Evolutionary conservation across 495 filamentous ascomycete genomes (phyloP), one percentile per base, ranked within the genome.

Genomic region (Penicillium macrosclerotiorum): DNA sequence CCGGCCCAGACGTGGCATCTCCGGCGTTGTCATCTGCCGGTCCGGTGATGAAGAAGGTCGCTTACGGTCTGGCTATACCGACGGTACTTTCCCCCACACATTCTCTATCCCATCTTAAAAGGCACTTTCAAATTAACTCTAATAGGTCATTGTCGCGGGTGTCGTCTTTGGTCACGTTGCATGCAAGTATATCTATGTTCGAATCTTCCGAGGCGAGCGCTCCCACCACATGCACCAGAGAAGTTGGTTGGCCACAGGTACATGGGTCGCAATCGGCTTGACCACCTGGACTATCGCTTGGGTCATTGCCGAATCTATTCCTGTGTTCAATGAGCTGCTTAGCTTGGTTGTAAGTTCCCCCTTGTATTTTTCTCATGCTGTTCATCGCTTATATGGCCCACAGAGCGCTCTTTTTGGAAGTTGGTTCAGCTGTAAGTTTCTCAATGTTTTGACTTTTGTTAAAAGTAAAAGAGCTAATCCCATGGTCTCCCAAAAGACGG

Each of bases 11-110:
- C n/a, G 88, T 92, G 30, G 51, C 67, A 5, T 82, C 81, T 1
- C 88, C 88, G 0, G 86, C 87, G 3, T 74, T 92, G 0, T 75
- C 81, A 12, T 83, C 83, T 0, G 81, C 85, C 7, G 74, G 79
- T 8, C 66, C 69, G 1, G 20, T 79, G 0, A 60, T 91, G 12
- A 76, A 79, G 45, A 89, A 88, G 63, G 63, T 90, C 9, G 83
- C 85, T 1, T 93, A 84, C 51, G 88, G 87, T 4, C 67, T 92
- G 34, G 87, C 86, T 3, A 67, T 88, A 8, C 88, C 88, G 0
- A 88, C 84, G 23, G 25, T 38, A 19, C 3, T 19, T 18, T 39
- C 37, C 19, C 35, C 34, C 30, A 25, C 30, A 3, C 32, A 14
- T 25, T 3, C 20, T 9, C 16, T 5, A 24, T 8, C 2, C 22